Base-by-base conservation (phyloP, 352 stramenopile genomes). In the Globisporangium okanoganense region DNA sequence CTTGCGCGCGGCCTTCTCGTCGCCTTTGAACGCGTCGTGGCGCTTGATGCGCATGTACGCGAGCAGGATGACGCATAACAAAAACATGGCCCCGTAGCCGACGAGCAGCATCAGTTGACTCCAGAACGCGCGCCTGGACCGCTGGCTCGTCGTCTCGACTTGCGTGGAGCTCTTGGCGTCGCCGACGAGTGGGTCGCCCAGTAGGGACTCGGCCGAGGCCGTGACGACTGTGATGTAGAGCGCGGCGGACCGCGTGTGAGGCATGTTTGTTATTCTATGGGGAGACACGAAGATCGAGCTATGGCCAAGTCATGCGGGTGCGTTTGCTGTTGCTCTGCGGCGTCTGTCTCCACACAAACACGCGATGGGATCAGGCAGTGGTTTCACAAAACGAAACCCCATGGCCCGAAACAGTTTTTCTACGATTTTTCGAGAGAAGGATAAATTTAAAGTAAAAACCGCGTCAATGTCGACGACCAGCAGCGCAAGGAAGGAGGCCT, bases 31-130 rank as follows among this genome's bases (percentile, higher is more conserved):
- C 5, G 68, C 68, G 14, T 55, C 44, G n/a, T 57, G 45, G 2
- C 69, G 61, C n/a, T 70, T 65, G 10, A 60, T 10, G 20, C 69
- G 69, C 20, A 75, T 57, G 56, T 75, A 75, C 27, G 53, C 18
- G 38, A 75, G 38, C 14, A 73, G 35, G 36, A 31, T 13, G 24
- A 71, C 25, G 13, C 31, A 62, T 35, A 73, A 27, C 3, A 62
- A 35, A 36, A 71, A 73, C 66, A 70, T 71, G 33, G 35, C 9
- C 22, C 62, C 62, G 36, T 75, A 75, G 18, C 55, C 61, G 8
- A 38, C 8, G 16, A 66, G 43, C 14, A 61, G 1, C 3, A 38
- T 4, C 2, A 54, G 2, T 20, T 54, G 41, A 13, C 25, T 53
- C 20, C 29, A 61, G 6, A 43, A 40, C 18, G 54, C 54, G n/a